These are phyloP conservation scores for Rhodotorula glutinis DNA, from an alignment of 1,284 basidiomycete species.

Conservation along the genomic window DNA sequence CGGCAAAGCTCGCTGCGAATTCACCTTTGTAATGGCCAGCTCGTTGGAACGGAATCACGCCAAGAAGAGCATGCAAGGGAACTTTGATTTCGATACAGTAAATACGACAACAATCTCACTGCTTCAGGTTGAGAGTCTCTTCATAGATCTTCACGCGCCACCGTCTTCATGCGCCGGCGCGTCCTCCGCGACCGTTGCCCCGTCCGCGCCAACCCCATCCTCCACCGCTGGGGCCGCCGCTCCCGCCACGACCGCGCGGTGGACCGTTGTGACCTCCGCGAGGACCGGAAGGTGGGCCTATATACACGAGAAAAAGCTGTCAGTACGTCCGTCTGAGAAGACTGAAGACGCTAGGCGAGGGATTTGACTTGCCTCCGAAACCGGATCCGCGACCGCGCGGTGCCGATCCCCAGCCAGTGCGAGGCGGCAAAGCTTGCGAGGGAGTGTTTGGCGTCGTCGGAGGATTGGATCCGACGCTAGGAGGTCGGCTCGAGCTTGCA, in stretches of 20 bases:
- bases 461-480: not conserved
- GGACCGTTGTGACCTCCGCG: not conserved
- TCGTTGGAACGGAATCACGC: too few relatives aligned
- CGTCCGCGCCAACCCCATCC: slow-evolving; percentile 8
- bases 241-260: not conserved
- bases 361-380: not conserved
- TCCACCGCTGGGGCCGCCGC: not conserved
- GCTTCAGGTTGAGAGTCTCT: too few relatives aligned
- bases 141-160: too few relatives aligned
- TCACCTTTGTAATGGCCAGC: too few relatives aligned
- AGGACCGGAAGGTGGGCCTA: not conserved
- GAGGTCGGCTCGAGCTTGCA: not conserved
- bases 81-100: too few relatives aligned
- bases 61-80: too few relatives aligned
- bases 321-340: not conserved
- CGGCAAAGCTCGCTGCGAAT: too few relatives aligned
- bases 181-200: not conserved
- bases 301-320: not conserved
- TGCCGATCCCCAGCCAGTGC: not conserved
- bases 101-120: too few relatives aligned
- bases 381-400: slow-evolving; percentile 8
- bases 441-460: not conserved
- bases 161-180: too few relatives aligned
- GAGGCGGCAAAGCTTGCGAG: not conserved
- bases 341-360: not conserved